Base-by-base conservation (phyloP, 345 rosid species). In the Psidium guajava region DNA sequence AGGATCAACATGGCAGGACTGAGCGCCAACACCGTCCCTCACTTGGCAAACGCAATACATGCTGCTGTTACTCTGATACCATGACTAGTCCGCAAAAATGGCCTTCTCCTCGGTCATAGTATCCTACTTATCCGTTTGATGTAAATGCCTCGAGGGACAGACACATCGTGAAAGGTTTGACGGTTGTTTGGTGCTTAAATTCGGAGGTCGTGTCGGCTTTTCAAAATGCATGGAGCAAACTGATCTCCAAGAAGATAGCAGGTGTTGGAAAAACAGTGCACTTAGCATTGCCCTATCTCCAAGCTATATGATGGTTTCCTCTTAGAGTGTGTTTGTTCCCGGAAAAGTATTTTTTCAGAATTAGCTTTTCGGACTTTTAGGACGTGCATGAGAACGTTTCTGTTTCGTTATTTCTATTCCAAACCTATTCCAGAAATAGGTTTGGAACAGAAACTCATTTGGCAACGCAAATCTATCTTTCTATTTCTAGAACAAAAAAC, bases 1-100 rank as follows among this genome's bases (percentile, higher is more conserved):
- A 90, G 94, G 87, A 92, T 92, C 51, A 92, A 89, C 92, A 90
- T 92, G 94, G 91, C 94, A 3, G 92, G 92, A 8, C 84, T 92
- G 86, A 92, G 91, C 73, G 49, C 90, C 0, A 87, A 82, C 83
- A 85, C 89, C 0, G 88, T 92, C 61, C 90, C 91, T 53, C 87
- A 90, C 87, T 91, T 92, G 56, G 91, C 90, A 20, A 91, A 91
- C 55, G 94, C 92, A 54, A 92, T 92, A 32, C 92, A 92, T 81
- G 90, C 88, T 11, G 92, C 92, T 6, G 91, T 90, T 52, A 83
- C 91, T 27, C 87, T 36, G 6, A 50, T 50, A 16, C 56, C 3
- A 51, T 82, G 58, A 82, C 58, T 36, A 32, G 77, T 36, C 47
- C 2, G 13, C 77, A 69, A 36, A 24, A 69, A 32, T 18, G 47